Percentiles rank a stretch among this genome's conserved stretches.
Evolutionary conservation across 2,329 filamentous ascomycete species (phyloP).

Genomic region (Apiospora rasikravindrae): DNA sequence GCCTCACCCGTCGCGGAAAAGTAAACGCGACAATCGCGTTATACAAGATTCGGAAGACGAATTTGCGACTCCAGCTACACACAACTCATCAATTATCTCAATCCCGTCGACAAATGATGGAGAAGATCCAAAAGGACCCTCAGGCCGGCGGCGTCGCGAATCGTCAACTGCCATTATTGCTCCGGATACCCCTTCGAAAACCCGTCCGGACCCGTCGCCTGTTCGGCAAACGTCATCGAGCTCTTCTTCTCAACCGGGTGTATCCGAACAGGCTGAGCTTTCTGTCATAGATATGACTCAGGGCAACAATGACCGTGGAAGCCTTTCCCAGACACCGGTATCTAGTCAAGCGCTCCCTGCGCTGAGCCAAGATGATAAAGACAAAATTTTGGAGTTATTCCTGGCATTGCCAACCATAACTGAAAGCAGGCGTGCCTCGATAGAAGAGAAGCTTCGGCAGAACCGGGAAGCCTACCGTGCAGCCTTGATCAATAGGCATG

Average conservation of each 20-base stretch:
- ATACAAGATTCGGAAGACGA: conserved; percentile 65
- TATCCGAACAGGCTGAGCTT: conserved; percentile 17
- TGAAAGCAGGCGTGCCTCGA: conserved; percentile 40
- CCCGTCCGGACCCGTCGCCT: not conserved
- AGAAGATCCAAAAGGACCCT: conserved; percentile 25
- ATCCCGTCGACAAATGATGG: conserved; percentile 28
- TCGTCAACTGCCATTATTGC: conserved; percentile 27
- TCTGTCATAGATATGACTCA: conserved; percentile 20
- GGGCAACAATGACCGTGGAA: not conserved
- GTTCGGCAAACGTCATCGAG: not conserved
- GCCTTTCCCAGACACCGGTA: conserved; percentile 20
- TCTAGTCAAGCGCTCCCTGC: conserved; percentile 27
- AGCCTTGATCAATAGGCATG: conserved; percentile 53
- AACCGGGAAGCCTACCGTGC: conserved; percentile 55
- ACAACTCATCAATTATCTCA: conserved; percentile 39
- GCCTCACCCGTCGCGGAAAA: conserved; percentile 28
- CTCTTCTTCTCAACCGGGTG: not conserved
- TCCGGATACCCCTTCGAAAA: conserved; percentile 35
- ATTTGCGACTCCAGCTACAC: conserved; percentile 48
- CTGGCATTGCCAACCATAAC: conserved; percentile 41
- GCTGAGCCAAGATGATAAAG: conserved; percentile 37
- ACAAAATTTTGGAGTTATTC: conserved; percentile 44
- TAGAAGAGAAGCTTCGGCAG: conserved; percentile 50
- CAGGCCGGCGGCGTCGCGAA: conserved; percentile 25
- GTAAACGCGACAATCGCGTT: conserved; percentile 42